Base-by-base conservation (phyloP, 2,329 filamentous ascomycete species). In the Aureobasidium musti region DNA sequence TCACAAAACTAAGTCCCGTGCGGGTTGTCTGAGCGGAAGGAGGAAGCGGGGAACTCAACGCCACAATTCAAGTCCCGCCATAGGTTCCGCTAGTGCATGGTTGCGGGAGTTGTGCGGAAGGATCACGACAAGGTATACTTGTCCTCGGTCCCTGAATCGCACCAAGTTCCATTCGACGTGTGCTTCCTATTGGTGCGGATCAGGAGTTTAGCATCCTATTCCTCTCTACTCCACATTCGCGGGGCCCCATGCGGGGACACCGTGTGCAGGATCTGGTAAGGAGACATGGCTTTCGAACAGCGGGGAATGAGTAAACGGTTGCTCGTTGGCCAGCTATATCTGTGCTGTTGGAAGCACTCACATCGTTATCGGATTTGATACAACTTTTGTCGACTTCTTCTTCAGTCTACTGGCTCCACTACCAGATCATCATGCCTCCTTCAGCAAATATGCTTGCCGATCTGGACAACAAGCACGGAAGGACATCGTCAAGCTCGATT, bases 401-500 rank as follows among this genome's bases (percentile, higher is more conserved):
- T n/a, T n/a, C n/a, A n/a, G n/a, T n/a, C n/a, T n/a, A n/a, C n/a
- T n/a, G n/a, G n/a, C n/a, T n/a, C n/a, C n/a, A n/a, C n/a, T n/a
- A n/a, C n/a, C 45, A 17, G 30, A 17, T 33, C 49, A 33, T 13
- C 26, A 13, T 35, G 30, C 8, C 49, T 53, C 28, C 7, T 13
- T 53, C 49, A n/a, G 17, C 49, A 21, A 8, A 19, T 8, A 53
- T 35, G 30, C 8, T 21, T 5, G 23, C n/a, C 7, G 6, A 53
- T 35, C 19, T 53, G 4, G 19, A 33, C 37, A 30, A 11, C 37
- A 33, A 57, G 49, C 26, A 45, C 41, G 68, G 68, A 56, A 37
- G 43, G 35, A 65, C 47, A 26, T 71, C 71, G 54, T 47, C 64
- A 17, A 60, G 52, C 53, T 69, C 69, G 28, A 65, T 70, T 50